A percentile compares a stretch with the other conserved stretches of the same genome.
phyloP scores from a whole-genome alignment of 805 yeast species.

The Komagataella kurtzmanii region DNA sequence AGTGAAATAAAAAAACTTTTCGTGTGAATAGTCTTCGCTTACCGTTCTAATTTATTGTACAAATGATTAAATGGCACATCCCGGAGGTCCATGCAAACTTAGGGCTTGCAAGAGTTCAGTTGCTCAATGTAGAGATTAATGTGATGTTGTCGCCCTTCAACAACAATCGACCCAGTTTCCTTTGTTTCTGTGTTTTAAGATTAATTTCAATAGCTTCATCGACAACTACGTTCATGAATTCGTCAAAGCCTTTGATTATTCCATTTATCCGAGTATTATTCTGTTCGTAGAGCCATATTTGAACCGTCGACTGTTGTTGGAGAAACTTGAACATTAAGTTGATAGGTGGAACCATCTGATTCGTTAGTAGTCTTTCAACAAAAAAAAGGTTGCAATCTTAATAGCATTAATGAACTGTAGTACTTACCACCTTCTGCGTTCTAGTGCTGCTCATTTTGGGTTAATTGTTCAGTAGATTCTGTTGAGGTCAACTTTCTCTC shows the following conservation, averaged over 20 bases:
- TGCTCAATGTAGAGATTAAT: constrained; percentile 31
- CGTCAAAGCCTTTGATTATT: constrained; percentile 84
- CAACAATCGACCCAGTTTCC: constrained; percentile 58
- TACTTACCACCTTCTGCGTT: constrained; percentile 29
- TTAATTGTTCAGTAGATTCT: neutral
- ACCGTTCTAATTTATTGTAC: neutral
- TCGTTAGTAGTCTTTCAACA: neutral
- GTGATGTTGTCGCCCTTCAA: constrained; percentile 93
- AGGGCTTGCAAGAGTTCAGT: neutral
- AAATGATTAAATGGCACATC: neutral
- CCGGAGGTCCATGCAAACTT: neutral
- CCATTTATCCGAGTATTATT: constrained; percentile 69
- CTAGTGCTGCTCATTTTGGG: constrained; percentile 24
- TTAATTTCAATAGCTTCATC: constrained; percentile 56
- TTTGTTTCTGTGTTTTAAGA: constrained; percentile 30
- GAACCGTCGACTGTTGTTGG: constrained; percentile 69
- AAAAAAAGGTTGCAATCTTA: neutral
- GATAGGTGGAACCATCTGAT: constrained; percentile 73
- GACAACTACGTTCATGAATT: constrained; percentile 76
- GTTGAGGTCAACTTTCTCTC: neutral
- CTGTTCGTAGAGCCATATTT: constrained; percentile 87
- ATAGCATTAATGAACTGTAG: neutral
- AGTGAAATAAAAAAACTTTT: neutral
- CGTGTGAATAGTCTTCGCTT: neutral
- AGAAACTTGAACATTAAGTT: constrained; percentile 78